phyloP scores from a whole-genome alignment of 345 rosid species.

The Cardamine chenopodiifolia region DNA sequence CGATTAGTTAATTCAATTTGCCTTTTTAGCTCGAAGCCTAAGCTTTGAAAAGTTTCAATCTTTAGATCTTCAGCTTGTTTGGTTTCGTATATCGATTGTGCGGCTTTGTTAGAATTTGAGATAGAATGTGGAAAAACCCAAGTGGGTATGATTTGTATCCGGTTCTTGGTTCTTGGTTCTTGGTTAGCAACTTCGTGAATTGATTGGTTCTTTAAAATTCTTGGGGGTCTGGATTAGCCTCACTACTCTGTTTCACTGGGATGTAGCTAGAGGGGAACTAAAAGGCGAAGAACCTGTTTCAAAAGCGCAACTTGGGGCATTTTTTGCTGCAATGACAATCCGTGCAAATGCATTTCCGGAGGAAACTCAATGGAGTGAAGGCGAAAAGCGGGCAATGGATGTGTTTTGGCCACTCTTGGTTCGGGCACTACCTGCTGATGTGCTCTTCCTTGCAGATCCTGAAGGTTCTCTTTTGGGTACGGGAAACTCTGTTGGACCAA shows the following conservation, averaged over 20 bases:
- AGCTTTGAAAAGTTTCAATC: background rate
- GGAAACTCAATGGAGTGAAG: constrained; percentile 96
- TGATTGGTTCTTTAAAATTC: constrained; percentile 6
- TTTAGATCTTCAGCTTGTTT: constrained; percentile 16
- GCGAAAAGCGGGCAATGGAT: constrained; percentile 75
- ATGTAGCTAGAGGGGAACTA: constrained; percentile 73
- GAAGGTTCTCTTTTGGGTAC: constrained; percentile 85
- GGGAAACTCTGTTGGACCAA: constrained; percentile 79
- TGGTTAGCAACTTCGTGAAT: background rate
- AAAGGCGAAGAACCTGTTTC: constrained; percentile 78
- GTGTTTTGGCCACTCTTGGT: constrained; percentile 77
- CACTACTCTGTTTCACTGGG: constrained; percentile 3
- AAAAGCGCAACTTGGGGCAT: constrained; percentile 89
- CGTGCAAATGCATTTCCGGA: constrained; percentile 91
- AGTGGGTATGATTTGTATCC: constrained; percentile 13
- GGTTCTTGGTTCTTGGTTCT: constrained; percentile 12
- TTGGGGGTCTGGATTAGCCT: constrained; percentile 6
- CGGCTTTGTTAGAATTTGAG: no score
- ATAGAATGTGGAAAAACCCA: background rate
- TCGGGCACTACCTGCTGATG: constrained; percentile 77
- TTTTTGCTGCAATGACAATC: constrained; percentile 92
- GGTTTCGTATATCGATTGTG: no score
- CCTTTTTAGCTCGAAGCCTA: background rate
- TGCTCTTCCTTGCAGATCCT: constrained; percentile 91
- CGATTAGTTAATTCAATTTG: background rate